Percentiles rank a stretch among this genome's conserved stretches.
phyloP scores from a whole-genome alignment of 345 rosid genomes.

The Boechera divaricarpa region DNA sequence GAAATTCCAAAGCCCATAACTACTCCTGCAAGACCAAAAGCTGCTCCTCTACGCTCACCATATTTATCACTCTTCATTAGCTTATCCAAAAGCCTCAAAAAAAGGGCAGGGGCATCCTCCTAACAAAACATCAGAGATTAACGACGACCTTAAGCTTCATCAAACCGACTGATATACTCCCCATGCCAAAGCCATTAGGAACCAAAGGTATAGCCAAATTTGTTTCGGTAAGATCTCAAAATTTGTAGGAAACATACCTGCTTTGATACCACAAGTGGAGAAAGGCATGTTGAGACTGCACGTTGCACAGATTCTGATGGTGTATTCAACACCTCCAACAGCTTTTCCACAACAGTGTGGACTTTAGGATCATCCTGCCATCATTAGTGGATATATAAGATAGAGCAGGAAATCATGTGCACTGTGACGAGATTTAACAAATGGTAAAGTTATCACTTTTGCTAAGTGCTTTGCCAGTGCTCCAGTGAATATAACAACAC shows the following conservation, averaged over 20 bases:
- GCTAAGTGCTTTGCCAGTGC: conserved; percentile 92
- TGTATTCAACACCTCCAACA: conserved; percentile 94
- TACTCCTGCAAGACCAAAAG: conserved; percentile 96
- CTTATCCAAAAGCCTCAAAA: conserved; percentile 78
- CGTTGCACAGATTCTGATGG: conserved; percentile 99
- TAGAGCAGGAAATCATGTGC: conserved; percentile 18
- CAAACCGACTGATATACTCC: conserved; percentile 1
- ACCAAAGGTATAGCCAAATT: conserved; percentile 21
- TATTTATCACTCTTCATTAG: conserved; percentile 91
- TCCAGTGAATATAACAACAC: conserved; percentile 96
- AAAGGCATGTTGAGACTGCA: conserved; percentile 86
- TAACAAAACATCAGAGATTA: conserved; percentile 39
- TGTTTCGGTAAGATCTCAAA: conserved; percentile 1
- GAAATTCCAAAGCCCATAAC: conserved; percentile 93
- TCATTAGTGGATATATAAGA: conserved; percentile 35
- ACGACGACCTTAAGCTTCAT: conserved; percentile 9
- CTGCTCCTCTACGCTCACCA: conserved; percentile 99
- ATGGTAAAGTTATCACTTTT: conserved; percentile 55
- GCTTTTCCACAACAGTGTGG: conserved; percentile 86
- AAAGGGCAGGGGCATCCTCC: conserved; percentile 80
- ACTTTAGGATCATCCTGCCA: conserved; percentile 97
- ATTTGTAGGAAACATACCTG: conserved; percentile 56
- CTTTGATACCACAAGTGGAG: conserved; percentile 87
- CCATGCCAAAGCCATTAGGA: conserved; percentile 22
- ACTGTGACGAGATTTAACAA: neutral